Evolutionary conservation across 2,329 filamentous ascomycete genomes (phyloP), one percentile per base, ranked within the genome.

Genomic region (Trichoderma lentiforme): DNA sequence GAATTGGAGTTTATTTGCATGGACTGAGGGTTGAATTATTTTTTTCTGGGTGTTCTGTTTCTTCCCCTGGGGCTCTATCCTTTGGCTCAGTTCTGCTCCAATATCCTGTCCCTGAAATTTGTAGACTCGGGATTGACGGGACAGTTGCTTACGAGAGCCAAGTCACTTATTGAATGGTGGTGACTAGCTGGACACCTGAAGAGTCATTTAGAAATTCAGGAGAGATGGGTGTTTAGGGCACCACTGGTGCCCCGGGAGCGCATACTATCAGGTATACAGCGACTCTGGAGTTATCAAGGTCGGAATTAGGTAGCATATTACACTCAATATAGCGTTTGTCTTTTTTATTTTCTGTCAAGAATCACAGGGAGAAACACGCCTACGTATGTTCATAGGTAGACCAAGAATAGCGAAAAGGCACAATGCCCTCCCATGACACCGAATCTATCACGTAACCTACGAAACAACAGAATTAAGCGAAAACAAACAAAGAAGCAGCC

Each of bases 391-490:
- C 28, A 26, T 8, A 47, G 43, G 18, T 8, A 4, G 34, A 36
- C 34, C 34, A 28, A 21, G 32, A 18, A 71, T n/a, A 32, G 26
- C 32, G 4, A 47, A 26, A 18, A 39, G 21, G 47, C 39, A 43
- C 60, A 64, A 34, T 9, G 32, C 24, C 32, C 32, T 57, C 47
- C 30, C 11, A 30, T 56, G 60, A 47, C 60, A 63, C 64, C 75
- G 72, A 76, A 73, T 81, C 80, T 81, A 81, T 81, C 76, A 78
- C 77, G 75, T 76, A 78, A 78, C 76, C 76, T 78, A 77, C 74
- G 76, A 78, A 53, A n/a, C 76, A 76, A 77, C 73, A 75, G 73
- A 75, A 76, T 75, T 47, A 76, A 76, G 53, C 78, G 76, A 75
- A 76, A 76, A 72, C 74, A 61, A 62, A 62, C 11, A 56, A 36